Base-by-base conservation (phyloP, 768 basidiomycete species). In the Suillus sp. region DNA sequence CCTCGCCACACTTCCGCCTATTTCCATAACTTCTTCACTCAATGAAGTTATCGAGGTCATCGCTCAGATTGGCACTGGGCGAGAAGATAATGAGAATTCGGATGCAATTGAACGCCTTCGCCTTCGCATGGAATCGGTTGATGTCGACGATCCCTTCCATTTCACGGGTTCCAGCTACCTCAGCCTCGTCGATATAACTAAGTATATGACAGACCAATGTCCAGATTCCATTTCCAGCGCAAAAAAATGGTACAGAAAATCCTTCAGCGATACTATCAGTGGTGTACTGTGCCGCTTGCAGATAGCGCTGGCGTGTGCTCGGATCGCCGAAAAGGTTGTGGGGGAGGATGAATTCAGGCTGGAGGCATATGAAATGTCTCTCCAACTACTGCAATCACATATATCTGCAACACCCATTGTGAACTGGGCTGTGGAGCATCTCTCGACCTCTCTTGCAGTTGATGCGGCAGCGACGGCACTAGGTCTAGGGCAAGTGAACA, bases 281-380 rank as follows among this genome's bases (percentile, higher is more conserved):
- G 34, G 35, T 55, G 14, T 22, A 25, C 10, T 55, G 22, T 37
- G 34, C 54, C 54, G 54, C 54, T 22, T 55, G 14, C 54, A 55
- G 34, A 55, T 35, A 9, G 54, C 53, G 14, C n/a, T 55, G 8
- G 54, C 54, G 13, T 55, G 54, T 22, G 54, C 54, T 4, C 14
- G 34, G 34, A 55, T 55, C 14, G 18, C 54, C 14, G 34, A 54
- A 35, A 22, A 16, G 13, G 35, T 48, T 48, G 14, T 4, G n/a
- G 34, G 54, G 54, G 6, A 37, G 13, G 34, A 14, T n/a, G 25
- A 25, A 13, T 64, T 60, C 18, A 38, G 32, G 22, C n/a, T 64
- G 10, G 47, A 64, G 20, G 59, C 59, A 20, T 60, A 64, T 22
- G 60, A 48, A 5, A 22, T 3, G 34, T 61, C 63, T 13, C 47